These are phyloP conservation scores for Colletotrichum somersetense DNA, from an alignment of 2,329 filamentous ascomycete species.

Conservation along the genomic window DNA sequence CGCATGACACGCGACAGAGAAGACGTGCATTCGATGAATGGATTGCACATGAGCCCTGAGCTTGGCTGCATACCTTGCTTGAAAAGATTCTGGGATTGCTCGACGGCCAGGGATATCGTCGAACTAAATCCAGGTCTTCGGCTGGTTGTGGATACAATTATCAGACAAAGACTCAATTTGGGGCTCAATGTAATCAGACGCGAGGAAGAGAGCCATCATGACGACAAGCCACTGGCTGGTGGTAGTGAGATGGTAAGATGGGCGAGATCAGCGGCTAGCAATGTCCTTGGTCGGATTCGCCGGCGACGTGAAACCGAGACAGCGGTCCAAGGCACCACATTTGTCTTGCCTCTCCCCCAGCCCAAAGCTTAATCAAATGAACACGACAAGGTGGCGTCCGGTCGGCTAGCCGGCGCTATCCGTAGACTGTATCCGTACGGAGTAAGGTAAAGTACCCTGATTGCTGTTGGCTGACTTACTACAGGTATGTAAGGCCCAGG, in stretches of 20 bases:
- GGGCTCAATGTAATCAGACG: background rate
- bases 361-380: conserved; percentile 21
- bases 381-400: background rate
- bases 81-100: background rate
- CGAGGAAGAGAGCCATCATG: background rate
- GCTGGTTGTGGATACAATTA: background rate
- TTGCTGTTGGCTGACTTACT: too few relatives aligned
- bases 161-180: background rate
- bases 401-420: conserved; percentile 1
- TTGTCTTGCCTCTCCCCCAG: background rate
- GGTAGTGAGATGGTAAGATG: background rate
- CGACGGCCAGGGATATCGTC: background rate
- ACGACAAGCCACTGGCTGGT: background rate
- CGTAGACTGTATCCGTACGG: background rate
- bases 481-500: background rate
- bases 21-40: too few relatives aligned
- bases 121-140: background rate
- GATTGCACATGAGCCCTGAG: background rate
- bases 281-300: background rate
- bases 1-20: background rate
- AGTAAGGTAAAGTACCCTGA: too few relatives aligned
- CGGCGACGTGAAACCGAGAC: background rate
- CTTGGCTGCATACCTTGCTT: background rate
- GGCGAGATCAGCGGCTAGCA: background rate
- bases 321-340: background rate